Evolutionary conservation across 2,329 filamentous ascomycete species (phyloP).

Genomic region (Fusarium hainanense): DNA sequence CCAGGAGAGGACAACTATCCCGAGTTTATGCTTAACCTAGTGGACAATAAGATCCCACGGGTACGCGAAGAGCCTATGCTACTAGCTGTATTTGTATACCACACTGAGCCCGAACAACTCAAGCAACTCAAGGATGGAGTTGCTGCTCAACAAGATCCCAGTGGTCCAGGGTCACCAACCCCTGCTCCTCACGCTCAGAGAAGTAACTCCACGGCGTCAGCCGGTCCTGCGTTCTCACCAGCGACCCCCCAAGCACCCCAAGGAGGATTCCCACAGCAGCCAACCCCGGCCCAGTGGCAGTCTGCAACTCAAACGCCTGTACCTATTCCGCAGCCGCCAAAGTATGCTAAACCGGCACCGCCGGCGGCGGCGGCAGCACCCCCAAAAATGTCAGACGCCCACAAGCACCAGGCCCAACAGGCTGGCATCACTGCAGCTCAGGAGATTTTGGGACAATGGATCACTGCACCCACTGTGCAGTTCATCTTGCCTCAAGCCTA

Average conservation of each 20-base stretch:
- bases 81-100: constrained; percentile 85
- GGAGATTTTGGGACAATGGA: constrained; percentile 72
- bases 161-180: constrained; percentile 48
- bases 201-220: constrained; percentile 58
- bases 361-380: constrained; percentile 7
- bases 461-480: constrained; percentile 72
- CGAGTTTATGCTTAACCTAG: constrained; percentile 89
- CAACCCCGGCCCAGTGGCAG: constrained; percentile 48
- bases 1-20: constrained; percentile 77
- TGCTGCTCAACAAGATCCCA: constrained; percentile 23
- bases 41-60: constrained; percentile 81
- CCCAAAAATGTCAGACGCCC: constrained; percentile 48
- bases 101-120: constrained; percentile 63
- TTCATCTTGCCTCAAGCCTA: constrained; percentile 77
- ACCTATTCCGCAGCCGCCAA: constrained; percentile 51
- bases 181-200: constrained; percentile 53
- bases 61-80: constrained; percentile 80
- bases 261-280: constrained; percentile 50
- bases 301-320: constrained; percentile 49
- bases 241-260: constrained; percentile 56
- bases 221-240: constrained; percentile 65
- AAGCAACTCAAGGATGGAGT: constrained; percentile 45
- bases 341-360: constrained; percentile 36
- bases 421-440: constrained; percentile 68
- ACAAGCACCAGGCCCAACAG: constrained; percentile 57